Base-by-base conservation (phyloP, 169 alveolate genomes). In the Plasmodium relictum region DNA sequence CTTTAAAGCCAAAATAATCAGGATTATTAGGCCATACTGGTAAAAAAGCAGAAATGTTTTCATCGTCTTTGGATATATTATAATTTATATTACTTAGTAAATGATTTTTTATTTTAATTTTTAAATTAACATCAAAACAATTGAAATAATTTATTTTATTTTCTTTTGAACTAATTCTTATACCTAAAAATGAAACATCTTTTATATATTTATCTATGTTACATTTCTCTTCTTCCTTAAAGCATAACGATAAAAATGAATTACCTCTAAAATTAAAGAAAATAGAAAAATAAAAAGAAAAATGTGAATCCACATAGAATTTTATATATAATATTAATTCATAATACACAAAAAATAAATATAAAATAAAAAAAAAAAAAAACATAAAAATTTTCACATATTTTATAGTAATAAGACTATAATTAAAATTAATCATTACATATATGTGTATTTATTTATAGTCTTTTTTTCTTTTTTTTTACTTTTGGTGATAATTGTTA, bases 11-110 rank as follows among this genome's bases (percentile, higher is more conserved):
- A 66, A 78, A 78, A 69, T 48, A 78, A 24, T 78, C 89, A 50
- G 89, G 89, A 70, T 45, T 78, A 22, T 66, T 58, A 0, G 89
- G 89, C 76, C 89, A 78, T 41, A 78, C 76, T 7, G 89, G 89
- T 22, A 78, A 78, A 78, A 78, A 78, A 3, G 89, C 78, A 22
- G 89, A 78, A 20, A 56, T 48, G 42, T 78, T 42, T 31, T 78
- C 76, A 5, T 31, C 89, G 37, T 52, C 76, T 45, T 78, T 78
- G 3, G 80, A 65, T 18, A 78, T 78, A 24, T 78, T 78, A 42
- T 66, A 78, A 48, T 63, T 78, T 18, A 78, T 58, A 22, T 78
- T 56, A 20, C 61, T 58, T 20, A 78, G 18, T 22, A 78, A 58
- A 50, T 56, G 61, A 12, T 65, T 45, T 69, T 66, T 58, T 31